Evolutionary conservation across 345 rosid species (phyloP), one percentile per base, ranked within the genome.

Genomic region (Populus nigra): DNA sequence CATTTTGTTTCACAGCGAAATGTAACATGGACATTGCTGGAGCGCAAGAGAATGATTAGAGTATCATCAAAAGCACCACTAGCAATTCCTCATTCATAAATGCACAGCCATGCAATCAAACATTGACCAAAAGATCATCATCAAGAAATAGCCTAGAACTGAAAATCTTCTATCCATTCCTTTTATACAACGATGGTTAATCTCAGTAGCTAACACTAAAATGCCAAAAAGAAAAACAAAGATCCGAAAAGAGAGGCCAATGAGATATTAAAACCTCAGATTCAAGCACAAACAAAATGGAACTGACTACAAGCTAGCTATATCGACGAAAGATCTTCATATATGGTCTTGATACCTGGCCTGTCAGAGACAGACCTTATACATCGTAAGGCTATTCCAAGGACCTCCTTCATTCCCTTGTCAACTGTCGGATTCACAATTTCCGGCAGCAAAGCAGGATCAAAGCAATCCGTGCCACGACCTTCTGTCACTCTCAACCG

Each of bases 301-400:
- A 74, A 47, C 12, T 47, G 39, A 53, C 63, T 20, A 22, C 18
- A 73, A 53, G 31, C 84, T 91, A 53, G 31, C 84, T 91, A 95
- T 76, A 96, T 88, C 1, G 99, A 93, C 15, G 99, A 96, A 29
- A 96, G 96, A 86, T 96, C 99, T 87, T 96, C 99, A 68, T 96
- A 96, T 72, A 93, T 90, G 69, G 94, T 87, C 90, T 96, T 96
- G 84, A 93, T 96, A 73, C 99, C 99, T 27, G 97, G 94, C 80
- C 99, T 91, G 85, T 93, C 97, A 8, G 98, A 92, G 43, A 93
- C 90, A 0, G 96, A 88, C 75, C 96, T 84, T 82, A 92, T 85
- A 74, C 98, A 93, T 77, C 94, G 77, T 73, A 90, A 77, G n/a
- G 96, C 98, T 66, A 96, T 86, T 76, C 92, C 97, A 35, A 91